Evolutionary conservation across 352 stramenopile species (phyloP), one percentile per base, ranked within the genome.

Genomic region (Globisporangium lucens): DNA sequence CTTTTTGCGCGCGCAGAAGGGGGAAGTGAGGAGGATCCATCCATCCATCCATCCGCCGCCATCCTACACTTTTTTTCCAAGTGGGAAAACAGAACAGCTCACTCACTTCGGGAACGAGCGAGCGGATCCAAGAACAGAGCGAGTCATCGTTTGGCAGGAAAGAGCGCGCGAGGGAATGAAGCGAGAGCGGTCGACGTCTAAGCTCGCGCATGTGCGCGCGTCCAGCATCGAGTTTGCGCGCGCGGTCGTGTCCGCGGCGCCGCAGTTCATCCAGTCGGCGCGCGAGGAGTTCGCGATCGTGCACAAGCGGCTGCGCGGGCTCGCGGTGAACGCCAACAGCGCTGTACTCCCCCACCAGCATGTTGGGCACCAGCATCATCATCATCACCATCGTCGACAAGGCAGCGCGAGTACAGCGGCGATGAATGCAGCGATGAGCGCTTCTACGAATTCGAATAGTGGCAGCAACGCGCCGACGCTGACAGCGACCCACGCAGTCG

Each of bases 241-340:
- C 30, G 59, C 47, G 12, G 30, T 66, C 29, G 49, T 35, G 10
- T 20, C 65, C 33, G 56, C 58, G 5, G 43, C 29, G 22, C 65
- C 58, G 17, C 65, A 70, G 22, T 53, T 65, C 27, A 55, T 59
- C 27, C 57, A 70, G 58, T 41, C 60, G 22, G 56, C 77, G 20
- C 66, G 69, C 15, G 74, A 79, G 24, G 63, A 76, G 55, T 72
- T 71, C 62, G 53, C 61, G 6, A 60, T 80, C 47, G 67, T 78
- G 57, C 72, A 82, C 67, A 88, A 85, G 70, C 79, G 76, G 6
- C 68, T 87, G 22, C 76, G 75, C 51, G 67, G 67, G 0, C 65
- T 71, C 58, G 56, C 65, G 4, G 62, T 73, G 65, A 68, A 69
- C 36, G 24, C 61, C 22, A 66, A 65, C 41, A 63, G 60, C 29